Conservation (phyloP, 192 early-diverging fungal species). For the Obelidium mucronatum region DNA sequence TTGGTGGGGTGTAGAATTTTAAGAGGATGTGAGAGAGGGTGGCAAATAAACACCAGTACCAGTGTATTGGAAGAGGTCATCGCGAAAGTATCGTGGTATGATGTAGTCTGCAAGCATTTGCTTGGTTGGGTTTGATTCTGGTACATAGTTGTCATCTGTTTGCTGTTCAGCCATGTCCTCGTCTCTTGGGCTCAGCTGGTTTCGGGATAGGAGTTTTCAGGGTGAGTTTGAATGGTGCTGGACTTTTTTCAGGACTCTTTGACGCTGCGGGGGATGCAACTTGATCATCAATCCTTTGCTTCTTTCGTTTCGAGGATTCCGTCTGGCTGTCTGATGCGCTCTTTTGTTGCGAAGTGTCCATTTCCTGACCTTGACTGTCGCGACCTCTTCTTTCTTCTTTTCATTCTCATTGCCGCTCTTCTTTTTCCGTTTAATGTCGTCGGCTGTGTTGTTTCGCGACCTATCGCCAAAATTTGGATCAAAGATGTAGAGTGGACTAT, state of each 20-base stretch:
- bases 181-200: too few relatives aligned
- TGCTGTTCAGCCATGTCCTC: too few relatives aligned
- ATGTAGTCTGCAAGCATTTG: slow-evolving; percentile 68
- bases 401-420: slow-evolving; percentile 5
- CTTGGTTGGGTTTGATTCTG: slow-evolving; percentile 32
- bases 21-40: too few relatives aligned
- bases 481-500: slow-evolving; percentile 84
- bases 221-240: not conserved
- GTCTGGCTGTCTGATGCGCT: not conserved
- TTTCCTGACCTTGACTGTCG: not conserved
- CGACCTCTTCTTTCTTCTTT: not conserved
- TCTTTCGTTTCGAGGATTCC: not conserved
- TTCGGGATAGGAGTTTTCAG: not conserved
- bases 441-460: slow-evolving; percentile 42
- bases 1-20: too few relatives aligned
- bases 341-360: not conserved
- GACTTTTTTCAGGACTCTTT: not conserved
- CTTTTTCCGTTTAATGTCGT: slow-evolving; percentile 26
- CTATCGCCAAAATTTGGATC: slow-evolving; percentile 71
- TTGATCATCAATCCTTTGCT: not conserved
- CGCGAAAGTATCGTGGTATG: slow-evolving; percentile 74
- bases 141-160: too few relatives aligned
- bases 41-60: too few relatives aligned
- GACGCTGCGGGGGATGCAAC: not conserved
- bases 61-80: slow-evolving; percentile 73